phyloP scores from a whole-genome alignment of 148 eudicot species.

The Silene conica region DNA sequence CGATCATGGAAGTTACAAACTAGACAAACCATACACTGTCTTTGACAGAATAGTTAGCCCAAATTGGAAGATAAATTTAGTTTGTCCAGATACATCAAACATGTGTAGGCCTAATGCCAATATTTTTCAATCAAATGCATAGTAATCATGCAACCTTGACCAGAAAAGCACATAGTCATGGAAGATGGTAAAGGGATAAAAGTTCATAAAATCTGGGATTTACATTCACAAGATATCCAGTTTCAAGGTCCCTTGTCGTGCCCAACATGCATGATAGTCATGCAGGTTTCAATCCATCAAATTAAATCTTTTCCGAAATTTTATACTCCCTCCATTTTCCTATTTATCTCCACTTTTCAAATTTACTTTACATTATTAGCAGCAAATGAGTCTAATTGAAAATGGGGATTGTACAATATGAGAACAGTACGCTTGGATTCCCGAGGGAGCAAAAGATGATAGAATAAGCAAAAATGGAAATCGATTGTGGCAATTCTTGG shows the following conservation, averaged over 20 bases:
- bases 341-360: too few species aligned
- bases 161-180: not conserved
- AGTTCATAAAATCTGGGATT: constrained; percentile 7
- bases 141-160: not conserved
- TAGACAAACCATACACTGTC: constrained; percentile 11
- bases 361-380: too few species aligned
- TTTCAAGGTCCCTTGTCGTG: not conserved
- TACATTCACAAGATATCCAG: not conserved
- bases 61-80: constrained; percentile 7
- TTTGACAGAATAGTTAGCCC: constrained; percentile 18
- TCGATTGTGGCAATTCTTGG: not conserved
- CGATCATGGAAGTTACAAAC: constrained; percentile 20
- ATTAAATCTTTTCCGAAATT: not conserved
- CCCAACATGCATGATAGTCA: not conserved
- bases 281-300: not conserved
- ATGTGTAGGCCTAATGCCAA: constrained; percentile 5
- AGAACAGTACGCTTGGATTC: not conserved
- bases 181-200: not conserved
- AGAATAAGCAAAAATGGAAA: not conserved
- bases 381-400: too few species aligned
- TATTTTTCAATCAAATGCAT: constrained; percentile 7
- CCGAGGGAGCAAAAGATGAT: not conserved
- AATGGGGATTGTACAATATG: too few species aligned
- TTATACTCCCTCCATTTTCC: too few species aligned
- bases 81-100: not conserved